Conservation (phyloP, 495 filamentous ascomycete species). For the Aspergillus egyptiacus region DNA sequence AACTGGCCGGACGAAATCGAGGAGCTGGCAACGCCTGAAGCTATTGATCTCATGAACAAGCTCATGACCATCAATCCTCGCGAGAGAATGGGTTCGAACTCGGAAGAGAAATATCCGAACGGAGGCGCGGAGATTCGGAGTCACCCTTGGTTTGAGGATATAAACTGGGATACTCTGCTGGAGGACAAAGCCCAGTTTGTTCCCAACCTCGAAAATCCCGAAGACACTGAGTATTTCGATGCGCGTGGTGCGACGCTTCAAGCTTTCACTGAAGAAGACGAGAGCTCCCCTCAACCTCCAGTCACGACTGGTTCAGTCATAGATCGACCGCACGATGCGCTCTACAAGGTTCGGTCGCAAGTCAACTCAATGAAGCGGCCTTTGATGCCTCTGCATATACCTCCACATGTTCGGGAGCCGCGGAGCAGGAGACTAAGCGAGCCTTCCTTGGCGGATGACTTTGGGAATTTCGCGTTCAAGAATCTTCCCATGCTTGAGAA, state of each 20-base stretch:
- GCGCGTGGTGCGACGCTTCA: constrained; percentile 83
- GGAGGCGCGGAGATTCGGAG: constrained; percentile 85
- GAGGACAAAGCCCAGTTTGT: constrained; percentile 94
- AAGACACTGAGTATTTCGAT: constrained; percentile 98
- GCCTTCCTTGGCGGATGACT: constrained; percentile 82
- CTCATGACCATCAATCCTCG: constrained; percentile 77
- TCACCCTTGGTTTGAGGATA: constrained; percentile 82
- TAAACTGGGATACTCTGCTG: constrained; percentile 84
- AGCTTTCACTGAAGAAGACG: constrained; percentile 87
- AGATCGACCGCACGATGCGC: constrained; percentile 88
- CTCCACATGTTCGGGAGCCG: constrained; percentile 78
- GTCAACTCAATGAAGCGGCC: constrained; percentile 79
- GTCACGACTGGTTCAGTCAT: constrained; percentile 49
- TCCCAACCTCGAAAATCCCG: constrained; percentile 86
- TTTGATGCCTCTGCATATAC: constrained; percentile 92
- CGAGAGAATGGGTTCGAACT: constrained; percentile 77
- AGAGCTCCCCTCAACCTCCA: constrained; percentile 57
- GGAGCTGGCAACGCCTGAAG: constrained; percentile 71
- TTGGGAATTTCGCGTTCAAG: constrained; percentile 94
- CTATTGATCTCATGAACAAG: constrained; percentile 87
- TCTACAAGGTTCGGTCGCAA: constrained; percentile 82
- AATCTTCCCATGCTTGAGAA: constrained; percentile 95
- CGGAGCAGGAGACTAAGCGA: constrained; percentile 87
- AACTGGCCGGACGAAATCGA: constrained; percentile 74
- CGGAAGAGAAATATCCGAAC: constrained; percentile 65